phyloP scores from a whole-genome alignment of 805 yeast species.

The Suhomyces emberorum region DNA sequence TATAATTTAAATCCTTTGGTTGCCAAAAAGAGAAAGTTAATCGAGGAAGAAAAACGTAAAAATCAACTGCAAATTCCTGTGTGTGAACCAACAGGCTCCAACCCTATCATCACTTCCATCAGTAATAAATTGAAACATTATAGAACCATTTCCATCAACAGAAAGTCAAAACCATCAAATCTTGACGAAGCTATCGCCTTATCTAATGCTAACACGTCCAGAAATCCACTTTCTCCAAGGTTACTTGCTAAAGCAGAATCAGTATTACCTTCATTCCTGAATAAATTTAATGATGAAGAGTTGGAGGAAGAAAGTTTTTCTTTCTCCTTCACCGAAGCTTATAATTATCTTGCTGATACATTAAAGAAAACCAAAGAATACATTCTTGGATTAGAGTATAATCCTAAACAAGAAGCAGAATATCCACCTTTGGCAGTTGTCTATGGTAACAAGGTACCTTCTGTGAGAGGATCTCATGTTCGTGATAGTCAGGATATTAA shows the following conservation, averaged over 20 bases:
- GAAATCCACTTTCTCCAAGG: neutral
- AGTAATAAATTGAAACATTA: slow-evolving; percentile 27
- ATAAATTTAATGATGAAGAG: slow-evolving; percentile 4
- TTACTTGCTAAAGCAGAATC: neutral
- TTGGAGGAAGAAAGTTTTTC: slow-evolving; percentile 10
- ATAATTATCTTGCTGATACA: slow-evolving; percentile 60
- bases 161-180: slow-evolving; percentile 1
- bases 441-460: slow-evolving; percentile 79
- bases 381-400: slow-evolving; percentile 52
- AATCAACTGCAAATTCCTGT: neutral
- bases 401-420: slow-evolving; percentile 38
- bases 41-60: slow-evolving; percentile 17
- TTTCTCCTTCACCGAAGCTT: slow-evolving; percentile 54
- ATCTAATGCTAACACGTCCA: neutral
- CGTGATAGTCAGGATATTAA: slow-evolving; percentile 57
- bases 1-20: slow-evolving; percentile 76
- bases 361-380: slow-evolving; percentile 58
- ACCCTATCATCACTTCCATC: slow-evolving; percentile 23
- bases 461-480: slow-evolving; percentile 78
- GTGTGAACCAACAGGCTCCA: slow-evolving; percentile 10
- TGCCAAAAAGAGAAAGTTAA: slow-evolving; percentile 29
- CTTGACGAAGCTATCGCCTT: neutral
- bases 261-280: neutral
- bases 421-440: slow-evolving; percentile 86
- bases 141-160: slow-evolving; percentile 9